phyloP scores from a whole-genome alignment of 306 rosid genomes.

The Luffa aegyptiaca region DNA sequence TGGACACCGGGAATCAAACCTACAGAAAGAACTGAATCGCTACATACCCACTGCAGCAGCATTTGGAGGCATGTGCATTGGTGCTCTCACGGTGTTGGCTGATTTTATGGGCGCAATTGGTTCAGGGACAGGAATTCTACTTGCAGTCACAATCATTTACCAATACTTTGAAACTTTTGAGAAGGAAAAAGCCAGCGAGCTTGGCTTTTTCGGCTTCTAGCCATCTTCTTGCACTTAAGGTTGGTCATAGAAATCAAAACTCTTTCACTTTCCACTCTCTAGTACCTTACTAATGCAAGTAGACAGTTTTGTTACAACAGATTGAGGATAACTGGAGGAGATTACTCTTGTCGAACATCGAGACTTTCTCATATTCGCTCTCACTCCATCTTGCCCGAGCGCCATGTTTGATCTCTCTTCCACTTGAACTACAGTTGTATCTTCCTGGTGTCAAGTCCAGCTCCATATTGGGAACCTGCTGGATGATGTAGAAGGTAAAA shows the following conservation, averaged over 20 bases:
- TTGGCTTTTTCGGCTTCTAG: slow-evolving; percentile 83
- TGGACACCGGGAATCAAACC: slow-evolving; percentile 81
- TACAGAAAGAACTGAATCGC: slow-evolving; percentile 78
- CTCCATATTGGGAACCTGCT: background rate
- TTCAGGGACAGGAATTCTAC: slow-evolving; percentile 79
- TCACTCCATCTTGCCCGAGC: background rate
- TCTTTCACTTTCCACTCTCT: background rate
- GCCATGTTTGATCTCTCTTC: background rate
- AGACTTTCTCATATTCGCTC: background rate
- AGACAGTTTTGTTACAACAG: background rate
- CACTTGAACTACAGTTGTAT: background rate
- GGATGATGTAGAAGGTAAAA: background rate
- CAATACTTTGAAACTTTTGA: slow-evolving; percentile 89
- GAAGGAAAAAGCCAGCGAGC: slow-evolving; percentile 86
- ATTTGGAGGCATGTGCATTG: slow-evolving; percentile 85
- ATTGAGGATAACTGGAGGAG: background rate
- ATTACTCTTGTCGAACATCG: background rate
- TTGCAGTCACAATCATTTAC: slow-evolving; percentile 86
- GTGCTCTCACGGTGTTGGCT: slow-evolving; percentile 84
- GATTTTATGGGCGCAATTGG: slow-evolving; percentile 98
- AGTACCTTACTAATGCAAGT: background rate
- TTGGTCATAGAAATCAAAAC: background rate
- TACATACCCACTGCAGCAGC: slow-evolving; percentile 94
- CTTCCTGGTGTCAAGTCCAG: background rate
- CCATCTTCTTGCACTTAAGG: background rate